phyloP scores from a whole-genome alignment of 2,329 filamentous ascomycete species.

The Colletotrichum musae region DNA sequence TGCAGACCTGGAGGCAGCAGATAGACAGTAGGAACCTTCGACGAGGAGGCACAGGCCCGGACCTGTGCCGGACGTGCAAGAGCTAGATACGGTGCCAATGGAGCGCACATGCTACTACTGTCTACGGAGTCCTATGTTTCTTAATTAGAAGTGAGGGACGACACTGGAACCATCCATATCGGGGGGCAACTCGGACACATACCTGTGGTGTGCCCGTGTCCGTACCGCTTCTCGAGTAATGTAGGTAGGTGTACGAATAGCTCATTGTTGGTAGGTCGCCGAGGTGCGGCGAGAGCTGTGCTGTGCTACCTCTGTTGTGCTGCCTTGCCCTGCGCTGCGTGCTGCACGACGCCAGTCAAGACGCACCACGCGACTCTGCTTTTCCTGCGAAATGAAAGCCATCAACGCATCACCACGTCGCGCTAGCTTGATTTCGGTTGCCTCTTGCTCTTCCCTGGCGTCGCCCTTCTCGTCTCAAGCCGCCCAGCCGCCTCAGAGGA shows the following conservation, averaged over 20 bases:
- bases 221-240: slow-evolving; percentile 1
- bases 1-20: too few relatives aligned
- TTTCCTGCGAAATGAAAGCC: not conserved
- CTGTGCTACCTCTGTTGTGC: too few relatives aligned
- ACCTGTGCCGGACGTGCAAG: too few relatives aligned
- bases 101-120: slow-evolving; percentile 12
- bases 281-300: not conserved
- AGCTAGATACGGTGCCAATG: not conserved
- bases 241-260: not conserved
- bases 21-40: too few relatives aligned
- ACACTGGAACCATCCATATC: too few relatives aligned
- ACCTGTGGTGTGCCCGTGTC: too few relatives aligned
- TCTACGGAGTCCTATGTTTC: not conserved
- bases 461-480: not conserved
- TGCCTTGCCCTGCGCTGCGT: not conserved
- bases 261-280: not conserved
- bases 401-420: slow-evolving; percentile 11
- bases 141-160: too few relatives aligned
- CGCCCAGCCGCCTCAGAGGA: slow-evolving; percentile 7
- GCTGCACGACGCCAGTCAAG: slow-evolving; percentile 5
- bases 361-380: slow-evolving; percentile 2
- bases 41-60: too few relatives aligned
- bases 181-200: not conserved
- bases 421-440: not conserved
- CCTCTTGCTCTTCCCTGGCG: slow-evolving; percentile 2